Evolutionary conservation across 1,284 basidiomycete species (phyloP).

Genomic region (Naganishia liquefaciens): DNA sequence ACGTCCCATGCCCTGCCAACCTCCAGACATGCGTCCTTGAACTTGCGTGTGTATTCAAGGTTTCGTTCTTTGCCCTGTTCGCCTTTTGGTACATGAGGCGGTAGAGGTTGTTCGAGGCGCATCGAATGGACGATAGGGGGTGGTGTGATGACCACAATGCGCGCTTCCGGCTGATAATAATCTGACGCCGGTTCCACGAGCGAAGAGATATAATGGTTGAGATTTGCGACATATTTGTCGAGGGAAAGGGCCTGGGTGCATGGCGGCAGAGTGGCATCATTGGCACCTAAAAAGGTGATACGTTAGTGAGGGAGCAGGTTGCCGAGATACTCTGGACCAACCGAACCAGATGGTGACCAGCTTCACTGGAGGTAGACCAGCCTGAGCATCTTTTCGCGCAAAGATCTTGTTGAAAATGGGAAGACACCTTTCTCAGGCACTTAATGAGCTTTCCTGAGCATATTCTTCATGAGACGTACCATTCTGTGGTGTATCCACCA

Average conservation of each 20-base stretch:
- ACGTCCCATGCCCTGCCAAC: constrained; percentile 57
- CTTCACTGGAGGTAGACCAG: constrained; percentile 62
- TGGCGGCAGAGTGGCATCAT: constrained; percentile 68
- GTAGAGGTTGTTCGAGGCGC: constrained; percentile 24
- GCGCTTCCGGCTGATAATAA: constrained; percentile 71
- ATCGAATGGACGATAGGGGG: constrained; percentile 74
- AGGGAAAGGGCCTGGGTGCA: constrained; percentile 61
- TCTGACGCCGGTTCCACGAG: constrained; percentile 64
- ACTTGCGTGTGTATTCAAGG: constrained; percentile 64
- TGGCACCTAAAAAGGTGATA: constrained; percentile 57
- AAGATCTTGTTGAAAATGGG: constrained; percentile 73
- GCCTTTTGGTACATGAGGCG: constrained; percentile 34
- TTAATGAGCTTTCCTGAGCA: no score
- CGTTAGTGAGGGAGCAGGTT: constrained; percentile 11
- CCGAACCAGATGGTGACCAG: constrained; percentile 85
- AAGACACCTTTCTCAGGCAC: constrained; percentile 58
- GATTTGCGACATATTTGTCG: constrained; percentile 65
- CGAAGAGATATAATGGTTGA: constrained; percentile 64
- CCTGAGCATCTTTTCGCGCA: constrained; percentile 59
- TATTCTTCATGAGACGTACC: constrained; percentile 46
- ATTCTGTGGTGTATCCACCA: constrained; percentile 74
- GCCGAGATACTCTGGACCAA: constrained; percentile 31
- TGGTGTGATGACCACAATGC: constrained; percentile 76
- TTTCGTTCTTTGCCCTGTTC: constrained; percentile 58
- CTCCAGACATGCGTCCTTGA: constrained; percentile 68